Evolutionary conservation across 2,329 filamentous ascomycete genomes (phyloP).

Genomic region (Aureobasidium leucospermi): DNA sequence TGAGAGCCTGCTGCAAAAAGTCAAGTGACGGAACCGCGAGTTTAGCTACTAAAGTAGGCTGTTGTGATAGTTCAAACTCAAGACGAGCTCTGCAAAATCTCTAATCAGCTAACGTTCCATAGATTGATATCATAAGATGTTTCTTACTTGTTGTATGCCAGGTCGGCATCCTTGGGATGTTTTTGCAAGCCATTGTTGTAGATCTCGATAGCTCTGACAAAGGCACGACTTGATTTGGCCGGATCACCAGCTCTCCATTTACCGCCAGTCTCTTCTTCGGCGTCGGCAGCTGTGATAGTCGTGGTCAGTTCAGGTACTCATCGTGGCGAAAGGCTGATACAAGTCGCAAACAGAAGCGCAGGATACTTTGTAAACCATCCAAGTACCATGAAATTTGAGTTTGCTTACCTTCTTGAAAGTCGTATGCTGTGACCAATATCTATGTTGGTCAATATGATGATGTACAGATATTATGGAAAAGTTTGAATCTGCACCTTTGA

Average conservation of each 20-base stretch:
- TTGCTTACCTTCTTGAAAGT: conserved; percentile 53
- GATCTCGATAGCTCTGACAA: conserved; percentile 56
- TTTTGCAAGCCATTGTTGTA: conserved; percentile 57
- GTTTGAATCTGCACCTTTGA: neutral
- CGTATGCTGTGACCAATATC: conserved; percentile 54
- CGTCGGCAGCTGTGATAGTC: conserved; percentile 47
- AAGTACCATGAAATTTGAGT: no score
- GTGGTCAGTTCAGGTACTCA: neutral
- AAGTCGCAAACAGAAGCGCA: neutral
- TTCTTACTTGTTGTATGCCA: conserved; percentile 66
- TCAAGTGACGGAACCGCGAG: conserved; percentile 47
- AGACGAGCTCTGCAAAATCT: conserved; percentile 50
- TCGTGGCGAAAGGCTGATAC: no score
- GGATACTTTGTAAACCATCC: no score
- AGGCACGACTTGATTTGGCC: conserved; percentile 55
- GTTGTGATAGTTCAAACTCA: conserved; percentile 62
- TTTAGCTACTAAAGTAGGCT: conserved; percentile 53
- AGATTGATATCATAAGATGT: neutral
- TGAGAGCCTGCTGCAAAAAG: conserved; percentile 53
- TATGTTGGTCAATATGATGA: neutral
- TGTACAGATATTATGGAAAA: neutral
- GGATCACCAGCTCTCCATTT: conserved; percentile 69
- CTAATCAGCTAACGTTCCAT: neutral
- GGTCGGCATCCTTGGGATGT: conserved; percentile 58
- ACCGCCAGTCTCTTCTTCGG: conserved; percentile 62